Evolutionary conservation across 164 flowering plant genomes (phyloP).

Genomic region (Stephania yunnanensis): DNA sequence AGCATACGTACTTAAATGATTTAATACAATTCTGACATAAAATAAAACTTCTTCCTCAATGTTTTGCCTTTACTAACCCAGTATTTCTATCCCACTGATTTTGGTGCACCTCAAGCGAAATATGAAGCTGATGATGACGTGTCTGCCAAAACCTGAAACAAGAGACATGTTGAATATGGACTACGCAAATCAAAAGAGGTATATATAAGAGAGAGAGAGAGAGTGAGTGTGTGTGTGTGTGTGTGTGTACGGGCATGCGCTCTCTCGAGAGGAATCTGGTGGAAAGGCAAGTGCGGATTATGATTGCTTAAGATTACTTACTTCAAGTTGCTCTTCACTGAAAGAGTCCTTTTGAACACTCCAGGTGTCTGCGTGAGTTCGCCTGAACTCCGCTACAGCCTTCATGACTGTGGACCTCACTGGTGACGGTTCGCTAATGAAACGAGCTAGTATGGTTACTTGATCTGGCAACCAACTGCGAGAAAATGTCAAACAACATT

Average conservation of each 20-base stretch:
- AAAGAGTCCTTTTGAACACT: conserved; percentile 78
- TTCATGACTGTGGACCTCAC: conserved; percentile 88
- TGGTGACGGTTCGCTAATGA: conserved; percentile 84
- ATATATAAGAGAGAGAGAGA: no score
- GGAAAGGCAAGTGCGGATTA: not conserved
- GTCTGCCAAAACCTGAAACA: conserved; percentile 82
- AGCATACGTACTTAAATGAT: conserved; percentile 6
- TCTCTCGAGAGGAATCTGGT: no score
- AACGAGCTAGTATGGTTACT: conserved; percentile 81
- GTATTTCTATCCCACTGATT: conserved; percentile 2
- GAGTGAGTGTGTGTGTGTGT: no score
- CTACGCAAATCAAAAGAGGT: no score
- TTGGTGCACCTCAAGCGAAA: conserved; percentile 59
- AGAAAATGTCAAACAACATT: conserved; percentile 2
- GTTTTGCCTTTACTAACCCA: conserved; percentile 1
- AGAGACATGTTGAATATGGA: not conserved
- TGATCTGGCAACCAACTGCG: conserved; percentile 93
- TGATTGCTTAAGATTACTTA: conserved; percentile 6
- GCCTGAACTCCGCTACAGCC: conserved; percentile 88
- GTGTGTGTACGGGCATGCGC: no score
- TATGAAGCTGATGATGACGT: conserved; percentile 92
- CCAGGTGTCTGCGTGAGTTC: conserved; percentile 99
- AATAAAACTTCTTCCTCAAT: conserved; percentile 39
- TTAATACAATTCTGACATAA: conserved; percentile 33
- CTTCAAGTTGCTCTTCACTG: conserved; percentile 94